Conservation (phyloP, 495 filamentous ascomycete genomes). For the Chlorociboria aeruginascens region DNA sequence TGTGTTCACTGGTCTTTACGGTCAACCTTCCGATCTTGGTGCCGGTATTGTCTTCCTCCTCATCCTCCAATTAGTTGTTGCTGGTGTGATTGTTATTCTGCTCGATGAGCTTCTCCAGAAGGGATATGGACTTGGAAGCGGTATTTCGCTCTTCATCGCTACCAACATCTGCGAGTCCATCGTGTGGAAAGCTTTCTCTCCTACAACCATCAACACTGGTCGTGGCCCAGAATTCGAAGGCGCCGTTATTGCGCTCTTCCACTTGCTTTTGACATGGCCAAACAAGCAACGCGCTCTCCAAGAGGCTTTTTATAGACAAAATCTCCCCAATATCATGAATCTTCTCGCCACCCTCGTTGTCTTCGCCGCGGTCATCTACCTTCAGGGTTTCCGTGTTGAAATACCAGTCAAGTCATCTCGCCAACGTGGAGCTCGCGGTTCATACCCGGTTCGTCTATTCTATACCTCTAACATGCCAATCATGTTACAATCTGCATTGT, state of each 20-base stretch:
- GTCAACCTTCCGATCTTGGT: slow-evolving; percentile 88
- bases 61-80: slow-evolving; percentile 91
- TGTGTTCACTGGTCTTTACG: slow-evolving; percentile 96
- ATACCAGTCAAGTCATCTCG: slow-evolving; percentile 99
- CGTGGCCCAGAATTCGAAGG: slow-evolving; percentile 99
- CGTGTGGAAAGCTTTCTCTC: slow-evolving; percentile 98
- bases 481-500: slow-evolving; percentile 97
- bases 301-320: slow-evolving; percentile 99
- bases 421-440: slow-evolving; percentile 94
- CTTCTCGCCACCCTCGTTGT: slow-evolving; percentile 83
- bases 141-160: slow-evolving; percentile 98
- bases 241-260: slow-evolving; percentile 96
- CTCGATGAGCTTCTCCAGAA: slow-evolving; percentile 99
- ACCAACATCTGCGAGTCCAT: slow-evolving; percentile 99
- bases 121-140: slow-evolving; percentile 95
- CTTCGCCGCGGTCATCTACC: slow-evolving; percentile 97
- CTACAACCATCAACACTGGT: slow-evolving; percentile 98
- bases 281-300: slow-evolving; percentile 95
- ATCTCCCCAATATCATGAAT: slow-evolving; percentile 99
- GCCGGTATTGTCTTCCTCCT: slow-evolving; percentile 96
- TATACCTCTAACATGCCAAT: slow-evolving; percentile 97
- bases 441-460: slow-evolving; percentile 68
- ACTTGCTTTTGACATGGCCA: slow-evolving; percentile 94
- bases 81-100: slow-evolving; percentile 96
- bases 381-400: slow-evolving; percentile 99